Conservation (phyloP, 352 stramenopile genomes). For the Pythium periplocum region DNA sequence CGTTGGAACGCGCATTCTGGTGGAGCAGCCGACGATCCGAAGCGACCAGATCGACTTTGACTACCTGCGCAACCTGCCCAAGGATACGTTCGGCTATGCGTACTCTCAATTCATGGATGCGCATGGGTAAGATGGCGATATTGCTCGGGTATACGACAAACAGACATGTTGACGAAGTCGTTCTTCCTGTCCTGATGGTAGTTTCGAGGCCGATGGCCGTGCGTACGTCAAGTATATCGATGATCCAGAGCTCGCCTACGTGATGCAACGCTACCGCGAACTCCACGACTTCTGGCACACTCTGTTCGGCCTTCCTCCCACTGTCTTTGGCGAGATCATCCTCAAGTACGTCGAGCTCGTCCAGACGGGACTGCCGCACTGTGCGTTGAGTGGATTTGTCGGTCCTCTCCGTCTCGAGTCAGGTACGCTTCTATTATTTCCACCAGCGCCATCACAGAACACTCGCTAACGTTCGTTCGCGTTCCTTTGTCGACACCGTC, state of each 20-base stretch:
- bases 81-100: conserved; percentile 83
- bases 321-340: conserved; percentile 93
- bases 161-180: too few species aligned
- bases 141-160: too few species aligned
- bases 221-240: conserved; percentile 85
- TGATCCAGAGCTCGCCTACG: conserved; percentile 94
- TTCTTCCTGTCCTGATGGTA: conserved; percentile 1
- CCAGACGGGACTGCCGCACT: conserved; percentile 93
- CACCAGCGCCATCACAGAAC: neutral
- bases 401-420: conserved; percentile 78
- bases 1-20: conserved; percentile 84
- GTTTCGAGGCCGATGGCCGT: conserved; percentile 88
- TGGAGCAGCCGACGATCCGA: conserved; percentile 81
- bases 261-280: conserved; percentile 94
- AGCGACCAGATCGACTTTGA: conserved; percentile 71
- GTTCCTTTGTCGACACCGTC: too few species aligned
- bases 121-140: conserved; percentile 42
- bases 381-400: conserved; percentile 89
- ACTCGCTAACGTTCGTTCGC: too few species aligned
- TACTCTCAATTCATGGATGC: conserved; percentile 90
- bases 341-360: conserved; percentile 98
- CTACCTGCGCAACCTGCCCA: conserved; percentile 56
- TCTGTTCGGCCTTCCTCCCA: conserved; percentile 92
- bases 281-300: conserved; percentile 97
- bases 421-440: conserved; percentile 14